Evolutionary conservation across 2,329 filamentous ascomycete species (phyloP).

Genomic region (Geoglossum cookeanum): DNA sequence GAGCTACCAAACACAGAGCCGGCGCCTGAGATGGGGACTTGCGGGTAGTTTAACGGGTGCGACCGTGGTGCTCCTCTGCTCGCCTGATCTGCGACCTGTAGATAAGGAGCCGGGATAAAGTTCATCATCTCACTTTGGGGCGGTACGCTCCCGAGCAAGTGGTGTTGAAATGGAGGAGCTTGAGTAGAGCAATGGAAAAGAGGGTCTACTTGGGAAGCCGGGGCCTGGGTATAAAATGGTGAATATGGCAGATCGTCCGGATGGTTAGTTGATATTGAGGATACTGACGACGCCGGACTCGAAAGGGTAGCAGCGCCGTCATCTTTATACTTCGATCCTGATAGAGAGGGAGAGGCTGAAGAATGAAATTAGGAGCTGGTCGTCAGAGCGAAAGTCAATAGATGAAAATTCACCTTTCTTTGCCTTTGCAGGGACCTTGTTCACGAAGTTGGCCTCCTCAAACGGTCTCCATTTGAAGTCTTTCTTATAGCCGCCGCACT

Average conservation of each 20-base stretch:
- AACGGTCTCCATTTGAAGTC: constrained; percentile 59
- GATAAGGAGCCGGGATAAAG: not conserved
- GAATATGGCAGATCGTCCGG: not conserved
- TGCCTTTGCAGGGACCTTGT: constrained; percentile 19
- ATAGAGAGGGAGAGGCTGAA: not conserved
- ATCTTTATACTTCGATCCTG: not conserved
- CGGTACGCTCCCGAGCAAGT: not conserved
- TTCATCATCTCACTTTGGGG: not conserved
- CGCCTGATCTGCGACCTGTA: not conserved
- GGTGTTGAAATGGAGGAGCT: not conserved
- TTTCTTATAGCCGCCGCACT: constrained; percentile 54
- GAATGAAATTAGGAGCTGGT: not conserved
- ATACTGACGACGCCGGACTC: not conserved
- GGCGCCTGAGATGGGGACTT: not conserved
- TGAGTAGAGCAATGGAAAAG: not conserved
- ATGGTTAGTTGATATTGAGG: not conserved
- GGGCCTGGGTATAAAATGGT: not conserved
- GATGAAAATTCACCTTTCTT: constrained; percentile 7
- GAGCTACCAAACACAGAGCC: constrained; percentile 20
- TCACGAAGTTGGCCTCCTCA: constrained; percentile 38
- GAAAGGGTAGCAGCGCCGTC: not conserved
- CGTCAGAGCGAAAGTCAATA: not conserved
- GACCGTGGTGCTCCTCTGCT: not conserved
- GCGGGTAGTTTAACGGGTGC: not conserved
- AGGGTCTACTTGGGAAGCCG: not conserved